Conservation (phyloP, 345 rosid species). For the Brassica cretica region DNA sequence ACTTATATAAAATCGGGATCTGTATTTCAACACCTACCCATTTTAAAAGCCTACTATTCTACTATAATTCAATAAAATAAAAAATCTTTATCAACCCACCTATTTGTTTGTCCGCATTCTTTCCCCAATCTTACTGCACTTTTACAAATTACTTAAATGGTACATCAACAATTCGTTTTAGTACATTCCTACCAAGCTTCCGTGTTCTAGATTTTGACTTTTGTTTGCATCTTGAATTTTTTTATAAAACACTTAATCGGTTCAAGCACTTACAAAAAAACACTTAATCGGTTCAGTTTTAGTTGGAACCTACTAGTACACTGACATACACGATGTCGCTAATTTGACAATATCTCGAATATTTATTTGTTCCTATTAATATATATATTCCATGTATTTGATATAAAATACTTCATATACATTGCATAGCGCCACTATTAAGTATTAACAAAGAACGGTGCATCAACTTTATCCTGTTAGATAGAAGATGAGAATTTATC, state of each 20-base stretch:
- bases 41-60: slow-evolving; percentile 31
- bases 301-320: background rate
- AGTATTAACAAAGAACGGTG: slow-evolving; percentile 32
- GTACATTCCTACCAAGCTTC: slow-evolving; percentile 13
- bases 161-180: slow-evolving; percentile 12
- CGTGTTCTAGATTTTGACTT: slow-evolving; percentile 23
- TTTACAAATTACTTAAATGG: slow-evolving; percentile 16
- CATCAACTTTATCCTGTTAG: slow-evolving; percentile 48
- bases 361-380: background rate
- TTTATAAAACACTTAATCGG: background rate
- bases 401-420: background rate
- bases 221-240: background rate
- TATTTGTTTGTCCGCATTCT: slow-evolving; percentile 46
- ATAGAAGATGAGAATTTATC: slow-evolving; percentile 77
- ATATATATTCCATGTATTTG: background rate
- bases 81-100: slow-evolving; percentile 41
- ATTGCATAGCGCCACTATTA: slow-evolving; percentile 17
- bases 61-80: slow-evolving; percentile 13
- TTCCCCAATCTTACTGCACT: background rate
- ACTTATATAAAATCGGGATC: slow-evolving; percentile 19
- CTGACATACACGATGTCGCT: background rate
- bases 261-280: background rate
- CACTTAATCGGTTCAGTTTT: background rate
- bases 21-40: slow-evolving; percentile 38
- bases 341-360: background rate